Evolutionary conservation across 2,329 filamentous ascomycete species (phyloP), one percentile per base, ranked within the genome.

Genomic region (Talaromyces sp.): DNA sequence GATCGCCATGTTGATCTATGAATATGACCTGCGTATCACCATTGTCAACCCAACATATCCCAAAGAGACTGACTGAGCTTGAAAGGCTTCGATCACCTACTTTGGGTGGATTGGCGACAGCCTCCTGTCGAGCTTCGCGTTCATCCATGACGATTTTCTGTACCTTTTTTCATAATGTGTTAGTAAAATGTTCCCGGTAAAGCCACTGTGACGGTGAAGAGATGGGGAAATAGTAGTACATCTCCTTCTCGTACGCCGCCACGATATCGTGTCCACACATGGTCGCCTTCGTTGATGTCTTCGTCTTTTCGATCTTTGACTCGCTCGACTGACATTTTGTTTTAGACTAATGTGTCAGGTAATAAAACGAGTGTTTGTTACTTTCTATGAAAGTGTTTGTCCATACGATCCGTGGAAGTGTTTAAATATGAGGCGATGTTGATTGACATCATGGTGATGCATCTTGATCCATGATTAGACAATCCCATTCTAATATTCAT

Each of bases 1-100:
- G 65, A 37, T 73, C 70, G n/a, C 71, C 70, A 52, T 74, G 70
- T 58, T 74, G 72, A 43, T 73, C 70, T 8, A 56, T 66, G 43
- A 70, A 72, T 50, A 74, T 69, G 24, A 72, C 68, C 71, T 72
- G 13, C n/a, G 16, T 47, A 27, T 14, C 14, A 47, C 19, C 11
- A 6, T 10, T 10, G 27, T 47, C 3, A 62, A 10, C 27, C 10
- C 3, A n/a, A 6, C 9, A 33, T n/a, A 37, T 14, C 14, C 9
- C 8, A 4, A 16, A 10, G 4, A 27, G 13, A 57, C 27, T 7
- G 27, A 6, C 27, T 31, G 4, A 31, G 27, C 27, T 31, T 31
- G 27, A 31, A 31, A 31, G 27, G 24, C 24, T 14, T 3, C 27
- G 37, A 35, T 24, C 37, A 24, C 24, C 16, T 66, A 69, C 70